Evolutionary conservation across 768 basidiomycete genomes (phyloP), one percentile per base, ranked within the genome.

Genomic region (Tylopilus cervinicoccineus): DNA sequence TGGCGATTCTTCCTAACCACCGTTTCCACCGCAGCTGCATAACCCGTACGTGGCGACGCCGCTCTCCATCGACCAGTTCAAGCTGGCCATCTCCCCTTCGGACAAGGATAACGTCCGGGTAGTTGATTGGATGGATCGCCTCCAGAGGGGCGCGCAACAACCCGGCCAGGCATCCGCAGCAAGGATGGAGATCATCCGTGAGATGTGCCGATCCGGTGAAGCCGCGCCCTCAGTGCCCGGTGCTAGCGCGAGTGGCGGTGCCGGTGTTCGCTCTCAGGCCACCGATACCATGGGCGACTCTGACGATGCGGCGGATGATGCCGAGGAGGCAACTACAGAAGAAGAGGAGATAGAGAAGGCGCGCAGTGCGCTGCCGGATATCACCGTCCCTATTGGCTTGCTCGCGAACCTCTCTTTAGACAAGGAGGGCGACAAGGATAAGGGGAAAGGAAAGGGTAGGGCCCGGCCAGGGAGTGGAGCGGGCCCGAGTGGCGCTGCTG

Each of bases 1-100:
- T 5, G 19, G 24, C 5, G 5, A 33, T 34, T 46, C 26, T 20
- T 28, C 8, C 41, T 52, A 29, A 60, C 27, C 28, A 37, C n/a
- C 22, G 31, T 37, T 33, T 14, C 2, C 13, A 4, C 9, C 38
- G 2, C 29, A 65, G 38, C 65, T 90, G 26, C 88, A 90, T 56
- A 89, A 89, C 54, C 88, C 88, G 2, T 90, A 88, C 63, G 70
- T 79, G 40, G 86, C 88, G 8, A 89, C 86, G 0, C 87, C 88
- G 5, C 73, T 90, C 45, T 81, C 86, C 2, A 87, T 89, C 52
- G 84, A 84, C 5, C 85, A 87, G 2, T 89, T 88, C 60, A 76
- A 83, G 32, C 77, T 83, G 77, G 86, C 87, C 6, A 86, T 85
- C 0, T 85, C 86, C 0, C 83, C 86, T 4, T 82, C 83, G 5